Evolutionary conservation across 306 rosid genomes (phyloP).

Genomic region (Fragaria ananassa): DNA sequence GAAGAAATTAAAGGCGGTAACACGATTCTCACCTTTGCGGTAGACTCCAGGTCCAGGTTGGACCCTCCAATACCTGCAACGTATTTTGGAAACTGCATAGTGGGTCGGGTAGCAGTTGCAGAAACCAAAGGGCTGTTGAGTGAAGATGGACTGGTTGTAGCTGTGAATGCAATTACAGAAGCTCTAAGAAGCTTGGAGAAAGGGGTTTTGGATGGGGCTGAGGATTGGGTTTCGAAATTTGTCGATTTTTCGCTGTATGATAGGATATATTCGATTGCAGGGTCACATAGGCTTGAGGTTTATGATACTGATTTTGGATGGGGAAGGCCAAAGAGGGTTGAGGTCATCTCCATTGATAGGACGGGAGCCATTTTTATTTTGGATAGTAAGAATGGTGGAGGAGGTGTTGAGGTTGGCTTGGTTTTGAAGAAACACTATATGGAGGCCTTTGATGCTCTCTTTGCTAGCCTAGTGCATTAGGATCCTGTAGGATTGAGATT

Average conservation of each 20-base stretch:
- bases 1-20: not conserved
- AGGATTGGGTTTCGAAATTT: not conserved
- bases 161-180: constrained; percentile 3
- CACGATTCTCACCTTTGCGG: not conserved
- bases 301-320: constrained; percentile 41
- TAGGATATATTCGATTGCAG: not conserved
- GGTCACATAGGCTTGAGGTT: constrained; percentile 30
- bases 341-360: constrained; percentile 1
- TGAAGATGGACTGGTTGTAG: constrained; percentile 11
- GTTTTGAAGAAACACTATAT: constrained; percentile 7
- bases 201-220: constrained; percentile 1
- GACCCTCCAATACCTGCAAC: constrained; percentile 19
- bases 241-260: not conserved
- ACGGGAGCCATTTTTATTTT: not conserved
- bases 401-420: constrained; percentile 26
- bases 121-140: constrained; percentile 16
- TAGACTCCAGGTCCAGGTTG: constrained; percentile 10
- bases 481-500: no score
- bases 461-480: not conserved
- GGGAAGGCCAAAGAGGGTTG: constrained; percentile 40
- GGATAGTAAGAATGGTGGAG: constrained; percentile 20
- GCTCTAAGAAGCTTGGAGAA: constrained; percentile 14
- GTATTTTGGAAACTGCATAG: constrained; percentile 27
- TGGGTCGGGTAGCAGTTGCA: not conserved
- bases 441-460: constrained; percentile 18